Evolutionary conservation across 179 eudicot species (phyloP), one percentile per base, ranked within the genome.

Genomic region (Beta macrorhiza): DNA sequence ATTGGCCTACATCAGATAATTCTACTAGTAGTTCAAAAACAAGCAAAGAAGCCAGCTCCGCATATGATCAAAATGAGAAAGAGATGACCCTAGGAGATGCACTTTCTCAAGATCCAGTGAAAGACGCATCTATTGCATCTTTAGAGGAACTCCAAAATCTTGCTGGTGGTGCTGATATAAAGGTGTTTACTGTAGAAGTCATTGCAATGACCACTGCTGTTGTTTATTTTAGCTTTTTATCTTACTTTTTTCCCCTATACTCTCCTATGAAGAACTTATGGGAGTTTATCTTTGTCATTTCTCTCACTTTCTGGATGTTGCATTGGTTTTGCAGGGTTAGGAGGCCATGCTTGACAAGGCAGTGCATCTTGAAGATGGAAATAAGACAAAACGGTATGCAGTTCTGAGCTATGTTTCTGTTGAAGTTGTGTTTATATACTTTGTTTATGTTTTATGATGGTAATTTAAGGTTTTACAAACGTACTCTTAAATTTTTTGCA

Each of bases 301-400:
- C 55, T 56, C 51, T 52, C 42, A 52, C 73, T 69, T 72, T 77
- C 63, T 73, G 64, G 80, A 75, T 72, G 13, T 76, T 45, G 51
- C 61, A 57, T 80, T 51, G 78, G 68, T 77, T 78, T 45, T 89
- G 74, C 85, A 96, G 99, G 97, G 98, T 80, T 88, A 94, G 84
- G 98, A 96, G 90, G 99, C 97, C 78, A 96, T 92, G 87, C 92
- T 96, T 69, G 99, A 96, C 89, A 96, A 96, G 91, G 99, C 97
- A 79, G 97, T 94, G 83, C 82, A 90, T 83, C 92, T 91, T 85
- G 98, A 96, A 91, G 93, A 92, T 82, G 97, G 94, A 62, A 89
- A 89, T 83, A 92, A 93, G 85, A 88, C 83, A 79, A 85, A 86
- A 75, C 89, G 92, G 99, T 96, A 88, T 79, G 61, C 84, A 71